Base-by-base conservation (phyloP, 306 rosid species). In the Cicer yamashitae region DNA sequence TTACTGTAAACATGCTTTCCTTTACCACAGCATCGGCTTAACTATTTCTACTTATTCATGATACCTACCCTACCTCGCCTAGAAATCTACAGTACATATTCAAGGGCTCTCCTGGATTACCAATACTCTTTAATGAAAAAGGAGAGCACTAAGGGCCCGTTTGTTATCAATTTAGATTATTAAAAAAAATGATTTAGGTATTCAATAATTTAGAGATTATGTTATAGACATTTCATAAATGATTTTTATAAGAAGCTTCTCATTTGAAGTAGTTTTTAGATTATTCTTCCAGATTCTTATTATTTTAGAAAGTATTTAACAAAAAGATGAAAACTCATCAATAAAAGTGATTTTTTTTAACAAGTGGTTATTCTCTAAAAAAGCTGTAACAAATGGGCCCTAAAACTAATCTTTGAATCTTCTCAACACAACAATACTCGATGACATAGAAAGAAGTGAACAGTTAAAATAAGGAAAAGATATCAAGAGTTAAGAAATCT, bases 41-140 rank as follows among this genome's bases (percentile, higher is more conserved):
- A 71, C 70, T 69, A 81, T 45, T 39, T 56, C 37, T 30, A 50
- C 51, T 14, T 39, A 70, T 20, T 70, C 14, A 51, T 20, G 30
- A 77, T 14, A 54, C 74, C 17, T 11, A 63, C 34, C 37, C 17
- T 11, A 63, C 41, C 37, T 70, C 22, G 8, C 50, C 53, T 17
- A 82, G 62, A 72, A 66, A 59, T n/a, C 45, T 51, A 37, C 44
- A 51, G 18, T 59, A 15, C 68, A 67, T 39, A 52, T 77, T 59
- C 58, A 71, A 56, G 65, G 44, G 30, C 11, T 51, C 7, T 51
- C 67, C 51, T 43, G 47, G 66, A 68, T 14, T 45, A 74, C 8
- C 44, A 67, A 60, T 34, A 68, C 34, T 30, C 30, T 71, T 37
- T 17, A 75, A 71, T 38, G 54, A 53, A 68, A 60, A 50, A 53